Percentiles rank a stretch among this genome's conserved stretches.
phyloP scores from a whole-genome alignment of 176 grass and related monocot species.

The Phragmites australis region DNA sequence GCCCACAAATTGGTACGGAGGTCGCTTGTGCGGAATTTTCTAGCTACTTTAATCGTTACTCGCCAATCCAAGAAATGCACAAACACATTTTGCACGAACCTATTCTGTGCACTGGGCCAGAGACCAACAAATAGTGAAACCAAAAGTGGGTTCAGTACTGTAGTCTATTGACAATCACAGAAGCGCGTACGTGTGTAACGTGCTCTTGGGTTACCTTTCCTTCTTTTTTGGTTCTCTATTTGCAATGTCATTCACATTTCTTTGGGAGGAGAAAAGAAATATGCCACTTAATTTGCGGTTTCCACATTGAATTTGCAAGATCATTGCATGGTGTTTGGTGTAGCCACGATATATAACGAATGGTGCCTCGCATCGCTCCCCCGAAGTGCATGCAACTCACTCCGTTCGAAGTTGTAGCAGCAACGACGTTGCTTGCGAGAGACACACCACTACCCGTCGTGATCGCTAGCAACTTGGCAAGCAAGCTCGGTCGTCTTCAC shows the following conservation, averaged over 20 bases:
- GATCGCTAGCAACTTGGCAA: not conserved
- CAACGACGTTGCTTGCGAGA: not conserved
- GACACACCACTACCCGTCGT: not conserved
- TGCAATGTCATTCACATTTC: constrained; percentile 56
- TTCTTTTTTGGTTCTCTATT: not conserved
- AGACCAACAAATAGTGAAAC: not conserved
- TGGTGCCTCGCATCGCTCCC: constrained; percentile 10
- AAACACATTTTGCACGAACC: constrained; percentile 47
- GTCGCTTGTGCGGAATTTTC: not conserved
- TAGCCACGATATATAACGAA: constrained; percentile 33
- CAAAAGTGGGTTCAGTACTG: constrained; percentile 15
- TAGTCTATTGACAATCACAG: constrained; percentile 14
- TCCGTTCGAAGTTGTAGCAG: not conserved
- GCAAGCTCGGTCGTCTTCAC: not conserved
- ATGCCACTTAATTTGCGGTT: not conserved
- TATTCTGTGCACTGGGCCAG: not conserved
- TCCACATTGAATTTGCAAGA: constrained; percentile 34
- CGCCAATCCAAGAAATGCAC: not conserved
- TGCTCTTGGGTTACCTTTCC: not conserved
- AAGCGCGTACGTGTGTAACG: constrained; percentile 34
- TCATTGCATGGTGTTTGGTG: not conserved
- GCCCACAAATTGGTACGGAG: not conserved
- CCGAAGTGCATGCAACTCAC: not conserved
- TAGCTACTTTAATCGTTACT: constrained; percentile 35
- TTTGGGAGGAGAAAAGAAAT: not conserved